Percentiles rank a stretch among this genome's conserved stretches.
Evolutionary conservation across 345 rosid genomes (phyloP).

Genomic region (Noccaea caerulescens): DNA sequence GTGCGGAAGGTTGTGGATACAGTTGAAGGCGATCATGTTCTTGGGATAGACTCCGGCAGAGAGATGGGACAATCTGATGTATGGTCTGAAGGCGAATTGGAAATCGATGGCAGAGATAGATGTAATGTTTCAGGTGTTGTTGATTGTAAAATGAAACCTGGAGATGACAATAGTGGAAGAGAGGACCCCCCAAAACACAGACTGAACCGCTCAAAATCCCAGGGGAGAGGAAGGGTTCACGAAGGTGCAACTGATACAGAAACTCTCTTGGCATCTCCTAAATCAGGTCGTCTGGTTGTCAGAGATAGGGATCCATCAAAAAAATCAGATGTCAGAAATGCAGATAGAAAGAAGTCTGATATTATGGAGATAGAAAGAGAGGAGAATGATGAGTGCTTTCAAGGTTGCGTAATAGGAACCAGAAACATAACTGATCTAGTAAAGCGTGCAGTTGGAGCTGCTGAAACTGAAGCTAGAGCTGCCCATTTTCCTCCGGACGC

Average conservation of each 20-base stretch:
- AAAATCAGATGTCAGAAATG: conserved; percentile 56
- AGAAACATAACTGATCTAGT: conserved; percentile 78
- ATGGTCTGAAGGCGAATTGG: conserved; percentile 50
- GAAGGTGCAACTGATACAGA: conserved; percentile 67
- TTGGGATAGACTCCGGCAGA: conserved; percentile 44
- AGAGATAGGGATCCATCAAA: conserved; percentile 61
- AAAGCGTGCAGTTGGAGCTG: conserved; percentile 84
- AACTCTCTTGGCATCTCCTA: conserved; percentile 63
- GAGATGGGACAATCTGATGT: conserved; percentile 56
- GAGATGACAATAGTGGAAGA: conserved; percentile 74
- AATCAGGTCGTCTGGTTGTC: conserved; percentile 61
- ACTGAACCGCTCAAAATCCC: conserved; percentile 59
- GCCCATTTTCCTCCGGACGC: conserved; percentile 89
- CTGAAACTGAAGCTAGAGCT: conserved; percentile 93
- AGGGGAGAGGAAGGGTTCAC: conserved; percentile 69
- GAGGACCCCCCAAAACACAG: conserved; percentile 77
- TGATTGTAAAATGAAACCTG: conserved; percentile 60
- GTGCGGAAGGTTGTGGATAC: conserved; percentile 67
- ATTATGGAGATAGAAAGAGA: conserved; percentile 61
- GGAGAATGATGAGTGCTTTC: conserved; percentile 72
- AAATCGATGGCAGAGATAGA: conserved; percentile 60
- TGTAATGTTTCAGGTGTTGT: conserved; percentile 47
- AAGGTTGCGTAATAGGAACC: conserved; percentile 80
- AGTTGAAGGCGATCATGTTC: conserved; percentile 55
- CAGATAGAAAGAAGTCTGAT: conserved; percentile 50